Base-by-base conservation (phyloP, 2,329 filamentous ascomycete genomes). In the Aspergillus floridensis region DNA sequence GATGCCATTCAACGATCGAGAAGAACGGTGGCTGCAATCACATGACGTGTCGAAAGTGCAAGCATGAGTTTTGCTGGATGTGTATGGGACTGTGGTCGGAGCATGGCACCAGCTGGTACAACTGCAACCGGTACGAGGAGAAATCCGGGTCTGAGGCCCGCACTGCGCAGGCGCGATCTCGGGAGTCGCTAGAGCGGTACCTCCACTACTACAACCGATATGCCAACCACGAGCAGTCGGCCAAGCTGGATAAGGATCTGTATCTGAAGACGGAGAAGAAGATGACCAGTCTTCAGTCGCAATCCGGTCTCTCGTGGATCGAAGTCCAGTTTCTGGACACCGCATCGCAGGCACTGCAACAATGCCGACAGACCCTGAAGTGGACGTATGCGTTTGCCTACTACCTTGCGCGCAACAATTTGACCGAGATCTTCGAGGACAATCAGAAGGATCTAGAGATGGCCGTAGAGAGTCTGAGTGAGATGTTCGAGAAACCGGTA, bases 341-440 rank as follows among this genome's bases (percentile, higher is more conserved):
- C 2, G 95, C 95, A 0, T 96, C 93, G 0, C 92, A 96, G 72
- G 92, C 93, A 3, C 84, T 99, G 16, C 93, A 98, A 78, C 92
- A 92, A 50, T 99, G 95, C 76, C 90, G 95, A n/a, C 93, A 98
- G 78, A 99, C 95, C 0, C 82, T 99, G 5, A 99, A 99, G 79
- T 99, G 95, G 95, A 99, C 95, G 0, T 99, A 99, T 70, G 95
- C 95, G 0, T 99, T 99, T 77, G 95, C 95, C 1, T 99, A 95
- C 74, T 99, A 99, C 72, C 86, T 99, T n/a, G 89, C 89, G 2
- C 88, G 92, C 58, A 98, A 97, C 82, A 98, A 99, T 72, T 80
- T 95, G 58, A 98, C 95, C 0, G 91, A 93, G 72, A 98, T 99
- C 56, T 99, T 99, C 61, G 95, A 99, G 75, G 93, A 98, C 75